Conservation (phyloP, 1,139 yeast genomes). For the Pichia inconspicua region DNA sequence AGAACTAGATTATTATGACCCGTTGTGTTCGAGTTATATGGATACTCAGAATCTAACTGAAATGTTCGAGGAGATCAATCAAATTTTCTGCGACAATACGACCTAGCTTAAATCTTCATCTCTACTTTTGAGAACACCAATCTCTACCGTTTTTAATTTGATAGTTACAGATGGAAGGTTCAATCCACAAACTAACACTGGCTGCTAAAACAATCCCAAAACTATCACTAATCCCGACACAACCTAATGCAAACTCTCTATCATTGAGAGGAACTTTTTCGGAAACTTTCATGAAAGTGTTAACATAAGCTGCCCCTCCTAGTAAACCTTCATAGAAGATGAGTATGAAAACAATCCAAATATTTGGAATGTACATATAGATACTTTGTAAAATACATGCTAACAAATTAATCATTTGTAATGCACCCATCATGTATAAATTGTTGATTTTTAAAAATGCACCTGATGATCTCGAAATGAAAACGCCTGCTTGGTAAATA, state of each 20-base stretch:
- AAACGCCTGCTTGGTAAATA: conserved; percentile 85
- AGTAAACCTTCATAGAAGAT: conserved; percentile 80
- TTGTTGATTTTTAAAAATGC: conserved; percentile 45
- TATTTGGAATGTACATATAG: conserved; percentile 49
- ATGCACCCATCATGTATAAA: conserved; percentile 52
- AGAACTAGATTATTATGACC: not conserved
- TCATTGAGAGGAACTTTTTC: conserved; percentile 49
- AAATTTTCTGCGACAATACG: not conserved
- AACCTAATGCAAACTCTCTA: conserved; percentile 85
- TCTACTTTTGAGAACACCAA: conserved; percentile 43
- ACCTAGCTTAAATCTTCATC: not conserved
- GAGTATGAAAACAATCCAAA: conserved; percentile 55
- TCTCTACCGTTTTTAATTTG: conserved; percentile 60
- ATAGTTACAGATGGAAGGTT: conserved; percentile 58
- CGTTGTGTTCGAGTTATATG: not conserved
- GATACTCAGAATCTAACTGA: not conserved
- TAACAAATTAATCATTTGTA: conserved; percentile 62
- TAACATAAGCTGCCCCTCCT: conserved; percentile 87
- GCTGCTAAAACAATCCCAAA: conserved; percentile 85
- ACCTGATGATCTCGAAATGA: conserved; percentile 79
- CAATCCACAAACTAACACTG: conserved; percentile 62
- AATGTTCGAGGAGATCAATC: not conserved
- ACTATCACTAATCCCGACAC: conserved; percentile 90
- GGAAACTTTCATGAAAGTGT: conserved; percentile 72
- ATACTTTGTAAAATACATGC: conserved; percentile 60